Percentiles rank a stretch among this genome's conserved stretches.
Conservation (phyloP, 768 basidiomycete genomes). For the Trametes elegans region DNA sequence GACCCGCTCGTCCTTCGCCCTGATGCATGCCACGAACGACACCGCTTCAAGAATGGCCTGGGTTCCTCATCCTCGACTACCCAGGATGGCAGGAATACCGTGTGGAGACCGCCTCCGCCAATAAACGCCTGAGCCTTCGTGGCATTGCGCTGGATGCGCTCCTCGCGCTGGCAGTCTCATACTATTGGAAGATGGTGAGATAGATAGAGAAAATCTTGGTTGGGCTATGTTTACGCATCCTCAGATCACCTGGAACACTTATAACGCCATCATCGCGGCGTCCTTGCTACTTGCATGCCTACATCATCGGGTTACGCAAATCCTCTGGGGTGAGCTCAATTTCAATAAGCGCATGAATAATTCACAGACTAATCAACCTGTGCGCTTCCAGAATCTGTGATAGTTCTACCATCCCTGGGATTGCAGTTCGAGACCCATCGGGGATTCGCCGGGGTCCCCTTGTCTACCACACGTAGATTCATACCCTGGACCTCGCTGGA, state of each 20-base stretch:
- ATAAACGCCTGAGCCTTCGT: neutral
- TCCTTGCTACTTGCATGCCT: slow-evolving; percentile 26
- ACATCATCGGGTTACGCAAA: slow-evolving; percentile 40
- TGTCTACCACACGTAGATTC: slow-evolving; percentile 46
- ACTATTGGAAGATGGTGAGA: slow-evolving; percentile 2
- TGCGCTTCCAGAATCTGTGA: slow-evolving; percentile 56
- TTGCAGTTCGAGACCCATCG: slow-evolving; percentile 72
- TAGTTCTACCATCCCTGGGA: slow-evolving; percentile 65
- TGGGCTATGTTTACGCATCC: neutral
- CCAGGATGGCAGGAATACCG: slow-evolving; percentile 58
- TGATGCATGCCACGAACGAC: slow-evolving; percentile 35
- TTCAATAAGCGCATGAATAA: neutral
- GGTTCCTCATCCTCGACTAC: slow-evolving; percentile 47
- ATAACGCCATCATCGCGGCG: neutral
- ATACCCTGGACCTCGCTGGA: slow-evolving; percentile 53
- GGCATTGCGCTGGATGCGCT: neutral
- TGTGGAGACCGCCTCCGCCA: slow-evolving; percentile 42
- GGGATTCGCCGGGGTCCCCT: slow-evolving; percentile 44
- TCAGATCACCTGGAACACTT: neutral
- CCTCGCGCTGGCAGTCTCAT: neutral
- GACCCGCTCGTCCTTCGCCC: no score
- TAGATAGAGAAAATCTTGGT: neutral
- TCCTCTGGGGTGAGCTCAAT: slow-evolving; percentile 47
- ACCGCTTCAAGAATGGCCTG: slow-evolving; percentile 45
- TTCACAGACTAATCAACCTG: neutral